Conservation (phyloP, 192 early-diverging fungal genomes). For the Spizellomyces punctatus region DNA sequence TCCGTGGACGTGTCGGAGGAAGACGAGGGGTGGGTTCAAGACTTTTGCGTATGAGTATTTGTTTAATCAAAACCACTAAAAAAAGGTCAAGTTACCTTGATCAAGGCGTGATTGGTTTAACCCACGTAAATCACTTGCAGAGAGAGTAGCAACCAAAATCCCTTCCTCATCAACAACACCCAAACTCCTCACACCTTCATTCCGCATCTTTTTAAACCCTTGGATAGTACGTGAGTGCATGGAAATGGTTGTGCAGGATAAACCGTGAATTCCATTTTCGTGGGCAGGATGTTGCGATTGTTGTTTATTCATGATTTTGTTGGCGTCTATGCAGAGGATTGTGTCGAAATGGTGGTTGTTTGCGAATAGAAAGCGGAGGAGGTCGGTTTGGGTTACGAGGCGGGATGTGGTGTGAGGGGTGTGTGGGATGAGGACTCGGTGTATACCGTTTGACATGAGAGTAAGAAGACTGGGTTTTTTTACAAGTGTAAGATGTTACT, state of each 20-base stretch:
- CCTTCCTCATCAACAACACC: constrained; percentile 11
- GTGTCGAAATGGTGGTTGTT: constrained; percentile 7
- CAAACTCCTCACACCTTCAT: constrained; percentile 1
- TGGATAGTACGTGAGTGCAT: background rate
- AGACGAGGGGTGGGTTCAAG: constrained; percentile 6
- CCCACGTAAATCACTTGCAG: constrained; percentile 6
- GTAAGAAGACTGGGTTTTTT: too few relatives aligned
- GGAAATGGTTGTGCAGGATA: background rate
- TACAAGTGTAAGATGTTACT: background rate
- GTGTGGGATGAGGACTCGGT: constrained; percentile 10
- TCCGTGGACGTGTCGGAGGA: constrained; percentile 10
- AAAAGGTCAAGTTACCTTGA: background rate
- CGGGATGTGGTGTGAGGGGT: background rate
- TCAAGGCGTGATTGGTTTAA: background rate
- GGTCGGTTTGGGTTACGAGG: constrained; percentile 12
- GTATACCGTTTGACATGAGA: background rate
- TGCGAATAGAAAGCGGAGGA: constrained; percentile 3
- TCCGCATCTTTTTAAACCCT: constrained; percentile 12
- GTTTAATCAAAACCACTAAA: background rate
- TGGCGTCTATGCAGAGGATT: background rate
- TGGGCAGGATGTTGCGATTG: constrained; percentile 3
- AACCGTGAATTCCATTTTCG: too few relatives aligned
- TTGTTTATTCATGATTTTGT: background rate
- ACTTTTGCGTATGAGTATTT: background rate
- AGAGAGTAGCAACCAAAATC: background rate